These are phyloP conservation scores for Chaetomiaceae sp. DNA, from an alignment of 2,329 filamentous ascomycete species.

Conservation along the genomic window DNA sequence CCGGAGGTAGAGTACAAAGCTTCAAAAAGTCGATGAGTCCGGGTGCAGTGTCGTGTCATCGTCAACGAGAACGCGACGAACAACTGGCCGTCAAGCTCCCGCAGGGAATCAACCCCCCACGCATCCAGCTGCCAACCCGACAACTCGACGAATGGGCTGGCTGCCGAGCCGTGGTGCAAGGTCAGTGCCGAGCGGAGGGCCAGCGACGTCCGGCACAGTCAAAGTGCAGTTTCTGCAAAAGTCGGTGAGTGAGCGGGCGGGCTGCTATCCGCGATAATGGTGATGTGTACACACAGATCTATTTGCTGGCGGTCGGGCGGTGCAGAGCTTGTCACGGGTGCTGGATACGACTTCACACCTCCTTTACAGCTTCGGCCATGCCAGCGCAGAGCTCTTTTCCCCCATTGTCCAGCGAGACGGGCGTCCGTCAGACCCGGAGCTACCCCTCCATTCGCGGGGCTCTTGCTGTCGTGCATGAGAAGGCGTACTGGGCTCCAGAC, in stretches of 20 bases:
- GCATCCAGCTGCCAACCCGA: too few relatives aligned
- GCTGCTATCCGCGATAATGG: too few relatives aligned
- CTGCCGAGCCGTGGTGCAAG: not conserved
- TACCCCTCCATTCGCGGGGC: constrained; percentile 15
- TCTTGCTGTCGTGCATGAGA: constrained; percentile 6
- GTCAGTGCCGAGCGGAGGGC: constrained; percentile 2
- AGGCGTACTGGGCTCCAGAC: not conserved
- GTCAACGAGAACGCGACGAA: too few relatives aligned
- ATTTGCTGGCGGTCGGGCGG: not conserved
- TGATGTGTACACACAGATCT: too few relatives aligned
- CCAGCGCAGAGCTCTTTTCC: not conserved
- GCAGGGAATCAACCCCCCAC: too few relatives aligned
- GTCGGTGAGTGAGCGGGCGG: constrained; percentile 20
- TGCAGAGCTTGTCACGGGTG: constrained; percentile 4
- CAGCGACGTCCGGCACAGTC: not conserved
- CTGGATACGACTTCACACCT: constrained; percentile 15
- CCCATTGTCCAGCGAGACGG: not conserved
- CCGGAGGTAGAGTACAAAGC: too few relatives aligned
- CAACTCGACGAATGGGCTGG: not conserved
- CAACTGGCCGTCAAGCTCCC: too few relatives aligned
- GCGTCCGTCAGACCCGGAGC: not conserved
- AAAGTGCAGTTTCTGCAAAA: constrained; percentile 18
- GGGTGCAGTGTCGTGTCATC: too few relatives aligned
- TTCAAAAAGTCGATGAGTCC: too few relatives aligned
- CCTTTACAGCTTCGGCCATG: not conserved